Conservation (phyloP, 345 rosid species). For the Syzygium oleosum region DNA sequence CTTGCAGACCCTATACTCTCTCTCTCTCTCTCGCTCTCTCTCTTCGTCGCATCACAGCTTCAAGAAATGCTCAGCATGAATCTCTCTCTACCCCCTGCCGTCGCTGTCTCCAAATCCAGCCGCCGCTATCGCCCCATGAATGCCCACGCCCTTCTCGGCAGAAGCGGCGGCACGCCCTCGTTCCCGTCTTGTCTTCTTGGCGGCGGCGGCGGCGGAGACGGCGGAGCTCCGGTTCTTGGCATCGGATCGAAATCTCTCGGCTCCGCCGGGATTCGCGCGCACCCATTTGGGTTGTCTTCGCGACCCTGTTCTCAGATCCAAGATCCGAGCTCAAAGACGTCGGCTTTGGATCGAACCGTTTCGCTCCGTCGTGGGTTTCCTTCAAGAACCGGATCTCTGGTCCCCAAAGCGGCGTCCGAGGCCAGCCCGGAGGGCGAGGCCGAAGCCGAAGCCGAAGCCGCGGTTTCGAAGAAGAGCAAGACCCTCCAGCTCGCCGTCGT, state of each 20-base stretch:
- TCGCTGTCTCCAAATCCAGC: constrained; percentile 35
- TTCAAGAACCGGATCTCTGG: constrained; percentile 24
- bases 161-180: constrained; percentile 10
- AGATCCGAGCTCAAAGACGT: constrained; percentile 15
- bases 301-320: constrained; percentile 25
- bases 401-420: constrained; percentile 35
- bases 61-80: constrained; percentile 43
- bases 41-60: background rate
- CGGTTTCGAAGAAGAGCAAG: constrained; percentile 25
- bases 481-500: constrained; percentile 58
- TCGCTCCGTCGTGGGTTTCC: background rate
- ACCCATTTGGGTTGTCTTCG: constrained; percentile 27
- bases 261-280: background rate
- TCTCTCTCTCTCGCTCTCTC: background rate
- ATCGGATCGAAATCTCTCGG: background rate
- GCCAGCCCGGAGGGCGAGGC: constrained; percentile 34
- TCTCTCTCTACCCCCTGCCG: constrained; percentile 30
- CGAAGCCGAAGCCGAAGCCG: background rate
- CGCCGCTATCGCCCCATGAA: constrained; percentile 5
- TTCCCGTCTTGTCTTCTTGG: background rate
- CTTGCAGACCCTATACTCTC: background rate
- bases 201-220: background rate
- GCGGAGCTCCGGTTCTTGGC: background rate
- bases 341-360: constrained; percentile 5
- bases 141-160: constrained; percentile 16